A percentile compares a stretch with the other conserved stretches of the same genome.
Evolutionary conservation across 2,329 filamentous ascomycete genomes (phyloP).

Genomic region (Diaporthe batatas): DNA sequence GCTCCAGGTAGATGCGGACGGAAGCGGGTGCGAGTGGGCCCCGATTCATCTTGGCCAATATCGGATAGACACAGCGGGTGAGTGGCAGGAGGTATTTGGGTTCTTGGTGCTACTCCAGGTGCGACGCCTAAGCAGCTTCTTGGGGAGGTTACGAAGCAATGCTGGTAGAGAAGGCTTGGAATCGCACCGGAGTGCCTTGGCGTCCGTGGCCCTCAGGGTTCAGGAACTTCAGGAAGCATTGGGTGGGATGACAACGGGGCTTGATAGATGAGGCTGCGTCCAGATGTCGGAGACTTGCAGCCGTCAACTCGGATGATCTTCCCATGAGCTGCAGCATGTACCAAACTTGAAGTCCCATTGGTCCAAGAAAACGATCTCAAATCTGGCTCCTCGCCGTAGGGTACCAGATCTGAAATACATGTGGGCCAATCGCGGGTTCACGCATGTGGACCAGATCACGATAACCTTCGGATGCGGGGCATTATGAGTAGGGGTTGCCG

Average conservation of each 20-base stretch:
- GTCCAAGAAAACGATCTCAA: background rate
- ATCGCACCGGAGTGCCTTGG: constrained; percentile 10
- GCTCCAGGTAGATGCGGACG: background rate
- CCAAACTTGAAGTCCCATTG: background rate
- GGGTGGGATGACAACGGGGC: constrained; percentile 14
- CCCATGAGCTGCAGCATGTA: background rate
- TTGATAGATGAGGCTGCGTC: constrained; percentile 11
- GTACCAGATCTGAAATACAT: background rate
- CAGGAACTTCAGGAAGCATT: constrained; percentile 26
- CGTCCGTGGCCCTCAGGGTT: constrained; percentile 4
- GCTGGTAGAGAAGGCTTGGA: constrained; percentile 1
- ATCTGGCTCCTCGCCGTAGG: background rate
- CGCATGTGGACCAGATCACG: background rate
- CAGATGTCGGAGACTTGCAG: too few relatives aligned
- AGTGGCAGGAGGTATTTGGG: constrained; percentile 25
- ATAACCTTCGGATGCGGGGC: background rate
- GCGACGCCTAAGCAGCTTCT: constrained; percentile 23
- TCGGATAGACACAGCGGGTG: background rate
- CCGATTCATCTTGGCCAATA: constrained; percentile 25
- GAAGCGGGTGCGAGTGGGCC: background rate
- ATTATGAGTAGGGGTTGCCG: background rate
- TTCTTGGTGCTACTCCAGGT: constrained; percentile 22
- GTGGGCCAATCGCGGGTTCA: background rate
- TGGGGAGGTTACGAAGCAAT: background rate
- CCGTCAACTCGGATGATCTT: background rate